Base-by-base conservation (phyloP, 139 green algal species). In the Asterochloris erici region DNA sequence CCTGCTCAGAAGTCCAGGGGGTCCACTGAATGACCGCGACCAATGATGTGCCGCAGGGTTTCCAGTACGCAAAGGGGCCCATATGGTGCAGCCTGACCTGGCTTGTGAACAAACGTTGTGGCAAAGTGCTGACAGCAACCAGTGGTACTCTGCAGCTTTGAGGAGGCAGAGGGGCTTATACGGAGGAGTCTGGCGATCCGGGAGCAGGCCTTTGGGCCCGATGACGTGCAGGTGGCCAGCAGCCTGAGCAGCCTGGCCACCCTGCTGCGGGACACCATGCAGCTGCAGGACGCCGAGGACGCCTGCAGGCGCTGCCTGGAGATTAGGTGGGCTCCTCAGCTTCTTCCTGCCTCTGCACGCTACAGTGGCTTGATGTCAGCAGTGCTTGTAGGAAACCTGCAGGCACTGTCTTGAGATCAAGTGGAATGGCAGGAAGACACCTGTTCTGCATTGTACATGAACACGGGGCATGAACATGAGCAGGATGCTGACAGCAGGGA, bases 151-250 rank as follows among this genome's bases (percentile, higher is more conserved):
- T 54, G 71, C 63, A 83, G 78, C 61, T 75, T 70, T 60, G 62
- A 74, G 61, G 71, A 83, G 71, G 83, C 83, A 26, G 83, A 86
- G 73, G 69, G 17, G 24, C 12, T 68, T 14, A 62, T 38, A 23
- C 28, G 78, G 14, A 26, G 54, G 60, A 68, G 69, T 14, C 24
- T 81, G 63, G 62, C 28, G 61, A 78, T 79, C 54, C 27, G 83
- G 23, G 83, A 86, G 78, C 26, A n/a, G 28, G 21, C 60, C 19
- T 79, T 73, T 60, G 83, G 83, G 12, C 63, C 78, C 2, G 78
- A 83, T 77, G 68, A 77, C 78, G n/a, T 71, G 63, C 27, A 62
- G 28, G 27, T 24, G 14, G 61, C 63, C 62, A 62, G 28, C 71
- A 77, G 69, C 78, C 73, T 86, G 0, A 63, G 63, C 28, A 76